These are phyloP conservation scores for Volvariella surrecta DNA, from an alignment of 1,284 basidiomycete genomes.

Conservation along the genomic window DNA sequence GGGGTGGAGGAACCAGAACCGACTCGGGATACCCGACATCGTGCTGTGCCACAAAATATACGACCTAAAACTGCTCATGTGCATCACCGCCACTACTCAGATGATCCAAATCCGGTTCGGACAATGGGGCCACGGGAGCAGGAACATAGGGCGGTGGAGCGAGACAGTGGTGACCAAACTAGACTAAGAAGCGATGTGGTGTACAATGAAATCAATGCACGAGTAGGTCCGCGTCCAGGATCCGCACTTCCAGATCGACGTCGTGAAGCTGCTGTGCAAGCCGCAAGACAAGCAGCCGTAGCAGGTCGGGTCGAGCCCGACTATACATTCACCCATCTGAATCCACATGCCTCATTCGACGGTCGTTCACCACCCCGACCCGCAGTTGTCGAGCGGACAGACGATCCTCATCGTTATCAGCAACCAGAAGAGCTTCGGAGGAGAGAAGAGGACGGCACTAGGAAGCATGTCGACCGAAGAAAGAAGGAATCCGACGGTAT, in stretches of 20 bases:
- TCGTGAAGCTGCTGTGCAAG: conserved; percentile 14
- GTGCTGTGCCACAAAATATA: background rate
- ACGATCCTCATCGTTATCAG: conserved; percentile 15
- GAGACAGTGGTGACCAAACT: no score
- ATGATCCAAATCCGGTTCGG: no score
- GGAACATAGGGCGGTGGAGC: no score
- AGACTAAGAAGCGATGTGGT: no score
- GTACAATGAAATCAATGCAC: no score
- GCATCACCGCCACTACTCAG: no score
- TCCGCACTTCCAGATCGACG: no score
- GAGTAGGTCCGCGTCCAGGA: no score
- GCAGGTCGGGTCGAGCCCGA: conserved; percentile 9
- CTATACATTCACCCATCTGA: conserved; percentile 18
- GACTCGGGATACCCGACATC: background rate
- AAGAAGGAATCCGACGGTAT: conserved; percentile 27
- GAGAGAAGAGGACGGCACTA: conserved; percentile 26
- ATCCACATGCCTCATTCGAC: conserved; percentile 19
- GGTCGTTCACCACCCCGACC: conserved; percentile 10
- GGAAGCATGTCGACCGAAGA: conserved; percentile 23
- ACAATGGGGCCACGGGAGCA: no score
- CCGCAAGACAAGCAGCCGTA: conserved; percentile 16
- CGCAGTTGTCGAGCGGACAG: background rate
- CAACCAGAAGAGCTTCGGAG: conserved; percentile 28
- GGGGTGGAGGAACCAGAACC: conserved; percentile 2
- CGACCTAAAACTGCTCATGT: no score